Evolutionary conservation across 2,329 filamentous ascomycete species (phyloP).

Genomic region (Trichoderma oligosporum): DNA sequence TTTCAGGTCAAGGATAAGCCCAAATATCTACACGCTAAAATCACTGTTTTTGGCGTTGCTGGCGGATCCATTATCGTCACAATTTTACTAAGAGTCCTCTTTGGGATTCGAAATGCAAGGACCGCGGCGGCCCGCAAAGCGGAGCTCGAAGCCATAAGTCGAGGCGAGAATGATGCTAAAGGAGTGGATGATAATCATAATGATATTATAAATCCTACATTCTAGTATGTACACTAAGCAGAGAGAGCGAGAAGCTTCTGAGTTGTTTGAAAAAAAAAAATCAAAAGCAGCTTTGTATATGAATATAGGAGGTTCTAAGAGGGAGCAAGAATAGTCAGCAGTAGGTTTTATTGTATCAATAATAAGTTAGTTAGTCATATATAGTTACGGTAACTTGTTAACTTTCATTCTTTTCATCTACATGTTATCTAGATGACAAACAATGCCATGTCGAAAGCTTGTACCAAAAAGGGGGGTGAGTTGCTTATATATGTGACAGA

Average conservation of each 20-base stretch:
- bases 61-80: conserved; percentile 33
- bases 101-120: conserved; percentile 37
- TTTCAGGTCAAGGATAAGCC: conserved; percentile 42
- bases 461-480: not conserved
- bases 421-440: not conserved
- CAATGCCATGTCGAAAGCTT: not conserved
- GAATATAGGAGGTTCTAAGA: not conserved
- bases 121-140: conserved; percentile 34
- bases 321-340: not conserved
- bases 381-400: conserved; percentile 1
- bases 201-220: conserved; percentile 32
- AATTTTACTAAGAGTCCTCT: conserved; percentile 33
- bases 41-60: conserved; percentile 45
- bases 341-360: not conserved
- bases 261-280: not conserved
- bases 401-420: not conserved
- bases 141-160: conserved; percentile 31
- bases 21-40: conserved; percentile 48
- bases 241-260: not conserved
- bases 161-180: conserved; percentile 27
- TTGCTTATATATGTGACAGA: not conserved
- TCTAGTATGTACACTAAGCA: conserved; percentile 25
- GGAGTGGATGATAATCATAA: conserved; percentile 30
- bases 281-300: not conserved
- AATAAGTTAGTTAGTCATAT: not conserved